A percentile compares a stretch with the other conserved stretches of the same genome.
Evolutionary conservation across 306 rosid genomes (phyloP).

Genomic region (Medicago lupulina): DNA sequence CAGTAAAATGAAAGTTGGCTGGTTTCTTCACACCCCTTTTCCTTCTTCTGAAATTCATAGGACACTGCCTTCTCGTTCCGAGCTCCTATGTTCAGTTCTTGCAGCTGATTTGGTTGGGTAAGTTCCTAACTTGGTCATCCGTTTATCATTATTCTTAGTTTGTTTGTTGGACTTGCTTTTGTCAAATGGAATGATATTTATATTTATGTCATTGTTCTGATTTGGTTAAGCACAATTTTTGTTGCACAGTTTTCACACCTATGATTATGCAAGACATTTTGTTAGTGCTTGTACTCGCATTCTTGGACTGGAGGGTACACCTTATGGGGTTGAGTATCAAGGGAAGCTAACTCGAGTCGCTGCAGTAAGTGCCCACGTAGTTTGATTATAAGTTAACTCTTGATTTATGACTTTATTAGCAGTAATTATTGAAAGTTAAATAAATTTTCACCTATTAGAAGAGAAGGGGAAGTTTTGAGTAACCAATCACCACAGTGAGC

Average conservation of each 20-base stretch:
- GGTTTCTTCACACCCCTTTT: conserved; percentile 98
- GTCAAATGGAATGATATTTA: neutral
- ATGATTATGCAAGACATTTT: conserved; percentile 97
- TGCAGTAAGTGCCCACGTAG: conserved; percentile 60
- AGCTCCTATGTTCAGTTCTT: conserved; percentile 87
- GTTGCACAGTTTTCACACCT: conserved; percentile 83
- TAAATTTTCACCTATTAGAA: conserved; percentile 13
- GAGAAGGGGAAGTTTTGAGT: neutral
- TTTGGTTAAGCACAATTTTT: conserved; percentile 31
- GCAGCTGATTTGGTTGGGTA: conserved; percentile 97
- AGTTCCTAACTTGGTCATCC: conserved; percentile 33
- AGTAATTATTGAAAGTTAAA: neutral
- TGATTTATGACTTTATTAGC: conserved; percentile 28
- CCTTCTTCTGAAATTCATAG: conserved; percentile 98
- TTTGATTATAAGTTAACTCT: conserved; percentile 9
- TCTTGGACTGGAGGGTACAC: conserved; percentile 95
- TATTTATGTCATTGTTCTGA: conserved; percentile 36
- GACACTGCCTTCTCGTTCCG: conserved; percentile 89
- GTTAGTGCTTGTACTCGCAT: conserved; percentile 98
- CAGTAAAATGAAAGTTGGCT: conserved; percentile 86
- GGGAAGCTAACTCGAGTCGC: conserved; percentile 97
- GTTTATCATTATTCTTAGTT: too few species aligned
- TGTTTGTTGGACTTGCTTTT: too few species aligned
- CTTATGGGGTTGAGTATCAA: conserved; percentile 98
- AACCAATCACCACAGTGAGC: neutral